Conservation (phyloP, 2,329 filamentous ascomycete genomes). For the Penicillium sp. region DNA sequence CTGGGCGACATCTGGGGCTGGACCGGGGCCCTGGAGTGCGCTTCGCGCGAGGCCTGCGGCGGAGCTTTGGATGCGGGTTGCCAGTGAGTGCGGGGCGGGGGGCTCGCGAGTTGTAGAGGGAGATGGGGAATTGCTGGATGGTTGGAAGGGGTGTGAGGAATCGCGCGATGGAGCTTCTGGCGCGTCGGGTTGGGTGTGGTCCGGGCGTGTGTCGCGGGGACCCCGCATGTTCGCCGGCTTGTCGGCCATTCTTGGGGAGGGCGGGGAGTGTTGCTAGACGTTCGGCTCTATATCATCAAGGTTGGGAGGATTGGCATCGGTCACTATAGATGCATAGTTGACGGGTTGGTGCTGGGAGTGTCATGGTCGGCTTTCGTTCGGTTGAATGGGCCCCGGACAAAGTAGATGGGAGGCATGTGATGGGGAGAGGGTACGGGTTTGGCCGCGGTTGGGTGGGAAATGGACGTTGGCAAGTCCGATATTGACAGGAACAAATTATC, state of each 20-base stretch:
- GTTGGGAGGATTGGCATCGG: not conserved
- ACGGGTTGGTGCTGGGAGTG: too few species aligned
- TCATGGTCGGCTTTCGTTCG: too few species aligned
- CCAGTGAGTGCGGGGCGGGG: constrained; percentile 22
- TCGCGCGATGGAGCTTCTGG: not conserved
- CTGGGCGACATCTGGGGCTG: constrained; percentile 16
- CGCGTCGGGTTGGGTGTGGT: constrained; percentile 1
- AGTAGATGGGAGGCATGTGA: too few species aligned
- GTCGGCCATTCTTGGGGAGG: constrained; percentile 10
- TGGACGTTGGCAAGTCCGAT: too few species aligned
- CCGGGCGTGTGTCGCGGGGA: constrained; percentile 7
- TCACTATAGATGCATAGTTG: too few species aligned
- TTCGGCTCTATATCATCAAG: not conserved
- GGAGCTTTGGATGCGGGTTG: constrained; percentile 32
- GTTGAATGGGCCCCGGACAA: too few species aligned
- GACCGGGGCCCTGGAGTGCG: constrained; percentile 22
- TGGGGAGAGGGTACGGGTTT: too few species aligned
- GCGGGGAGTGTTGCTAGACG: not conserved
- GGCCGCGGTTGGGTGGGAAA: too few species aligned
- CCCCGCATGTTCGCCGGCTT: constrained; percentile 17
- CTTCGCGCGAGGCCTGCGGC: constrained; percentile 34
- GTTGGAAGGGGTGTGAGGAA: too few species aligned
- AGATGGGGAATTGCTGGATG: not conserved
- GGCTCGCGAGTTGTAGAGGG: not conserved
- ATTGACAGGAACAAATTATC: too few species aligned